Percentiles rank a stretch among this genome's conserved stretches.
Conservation (phyloP, 2,329 filamentous ascomycete genomes). For the Talaromyces sp. region DNA sequence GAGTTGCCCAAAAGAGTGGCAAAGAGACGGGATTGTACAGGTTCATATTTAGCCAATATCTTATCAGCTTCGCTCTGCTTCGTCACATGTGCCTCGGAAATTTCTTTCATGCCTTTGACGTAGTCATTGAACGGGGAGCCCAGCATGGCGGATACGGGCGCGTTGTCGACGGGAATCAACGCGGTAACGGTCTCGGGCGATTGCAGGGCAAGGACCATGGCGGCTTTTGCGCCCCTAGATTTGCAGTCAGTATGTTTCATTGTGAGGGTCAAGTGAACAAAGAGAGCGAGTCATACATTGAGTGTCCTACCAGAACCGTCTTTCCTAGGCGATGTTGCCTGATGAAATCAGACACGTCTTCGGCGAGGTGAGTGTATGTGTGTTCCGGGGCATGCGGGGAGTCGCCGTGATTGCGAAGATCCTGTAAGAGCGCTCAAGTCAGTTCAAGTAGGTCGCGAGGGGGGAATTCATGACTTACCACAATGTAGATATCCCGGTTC, state of each 20-base stretch:
- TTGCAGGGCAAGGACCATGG: slow-evolving; percentile 78
- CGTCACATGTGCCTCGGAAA: slow-evolving; percentile 65
- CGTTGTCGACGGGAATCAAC: slow-evolving; percentile 85
- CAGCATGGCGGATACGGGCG: slow-evolving; percentile 75
- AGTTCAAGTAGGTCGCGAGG: neutral
- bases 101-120: slow-evolving; percentile 75
- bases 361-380: slow-evolving; percentile 77
- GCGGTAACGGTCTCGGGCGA: slow-evolving; percentile 64
- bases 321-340: slow-evolving; percentile 63
- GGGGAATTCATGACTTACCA: slow-evolving; percentile 52
- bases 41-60: slow-evolving; percentile 71
- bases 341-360: slow-evolving; percentile 78
- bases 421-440: slow-evolving; percentile 48
- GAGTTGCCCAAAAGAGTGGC: no score
- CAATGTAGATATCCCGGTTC: slow-evolving; percentile 72
- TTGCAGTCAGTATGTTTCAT: slow-evolving; percentile 10
- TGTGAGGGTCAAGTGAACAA: neutral
- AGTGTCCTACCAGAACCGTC: slow-evolving; percentile 82
- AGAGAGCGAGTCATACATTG: slow-evolving; percentile 60
- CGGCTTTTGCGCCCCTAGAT: slow-evolving; percentile 80
- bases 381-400: slow-evolving; percentile 74
- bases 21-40: slow-evolving; percentile 41
- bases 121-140: slow-evolving; percentile 74
- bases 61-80: slow-evolving; percentile 74
- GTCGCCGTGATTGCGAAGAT: slow-evolving; percentile 89